A percentile compares a stretch with the other conserved stretches of the same genome.
phyloP scores from a whole-genome alignment of 2,329 filamentous ascomycete species.

The Nothopassalora personata region DNA sequence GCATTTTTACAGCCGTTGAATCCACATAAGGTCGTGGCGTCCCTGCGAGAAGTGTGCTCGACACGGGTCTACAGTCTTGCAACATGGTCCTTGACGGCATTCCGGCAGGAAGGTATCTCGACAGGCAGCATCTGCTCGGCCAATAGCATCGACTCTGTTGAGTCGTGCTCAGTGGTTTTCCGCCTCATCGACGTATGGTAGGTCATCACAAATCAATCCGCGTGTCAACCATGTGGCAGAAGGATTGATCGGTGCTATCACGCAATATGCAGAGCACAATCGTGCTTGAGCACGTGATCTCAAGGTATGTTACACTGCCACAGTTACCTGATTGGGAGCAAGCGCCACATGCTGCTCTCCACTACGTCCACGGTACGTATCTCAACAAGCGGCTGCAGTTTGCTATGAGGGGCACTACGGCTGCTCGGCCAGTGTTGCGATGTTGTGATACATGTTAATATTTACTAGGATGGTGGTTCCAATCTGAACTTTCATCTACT shows the following conservation, averaged over 20 bases:
- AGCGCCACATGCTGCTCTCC: slow-evolving; percentile 2
- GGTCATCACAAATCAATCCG: not conserved
- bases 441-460: not conserved
- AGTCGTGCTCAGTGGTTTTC: not conserved
- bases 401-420: slow-evolving; percentile 5
- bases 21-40: not conserved
- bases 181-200: not conserved
- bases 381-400: not conserved
- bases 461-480: not conserved
- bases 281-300: slow-evolving; percentile 5
- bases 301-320: not conserved
- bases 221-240: not conserved
- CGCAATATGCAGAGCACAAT: slow-evolving; percentile 8
- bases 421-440: not conserved
- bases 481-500: not conserved
- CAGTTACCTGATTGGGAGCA: slow-evolving; percentile 1
- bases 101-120: not conserved
- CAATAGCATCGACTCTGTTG: not conserved
- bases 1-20: not conserved
- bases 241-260: not conserved
- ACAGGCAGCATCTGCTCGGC: not conserved
- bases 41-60: not conserved
- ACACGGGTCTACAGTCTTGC: not conserved
- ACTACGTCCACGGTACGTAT: slow-evolving; percentile 3
- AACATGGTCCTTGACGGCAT: not conserved